phyloP scores from a whole-genome alignment of 2,329 filamentous ascomycete species.

The Aaosphaeria arxii region DNA sequence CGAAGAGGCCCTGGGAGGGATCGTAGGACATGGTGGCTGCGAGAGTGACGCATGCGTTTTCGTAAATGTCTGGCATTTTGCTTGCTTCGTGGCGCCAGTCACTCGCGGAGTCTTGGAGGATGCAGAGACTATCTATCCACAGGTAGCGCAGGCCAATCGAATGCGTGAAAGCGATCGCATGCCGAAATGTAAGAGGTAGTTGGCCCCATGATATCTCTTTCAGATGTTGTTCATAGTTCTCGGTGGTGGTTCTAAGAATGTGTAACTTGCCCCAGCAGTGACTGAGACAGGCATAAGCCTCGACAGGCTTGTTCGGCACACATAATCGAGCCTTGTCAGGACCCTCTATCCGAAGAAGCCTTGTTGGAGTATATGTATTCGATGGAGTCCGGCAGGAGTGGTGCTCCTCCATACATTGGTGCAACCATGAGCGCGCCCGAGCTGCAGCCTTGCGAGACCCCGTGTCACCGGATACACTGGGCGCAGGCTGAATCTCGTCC shows the following conservation, averaged over 20 bases:
- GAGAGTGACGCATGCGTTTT: not conserved
- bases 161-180: constrained; percentile 3
- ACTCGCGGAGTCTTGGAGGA: constrained; percentile 10
- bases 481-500: not conserved
- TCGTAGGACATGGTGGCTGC: constrained; percentile 1
- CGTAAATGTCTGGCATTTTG: not conserved
- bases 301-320: not conserved
- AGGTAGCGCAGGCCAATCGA: constrained; percentile 3
- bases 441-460: not conserved
- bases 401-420: not conserved
- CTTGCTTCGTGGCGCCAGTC: not conserved
- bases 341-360: not conserved
- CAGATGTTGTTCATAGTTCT: not conserved
- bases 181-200: constrained; percentile 7
- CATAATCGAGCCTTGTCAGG: not conserved
- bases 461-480: not conserved
- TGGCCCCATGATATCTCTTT: not conserved
- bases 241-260: not conserved
- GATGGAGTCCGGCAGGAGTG: not conserved
- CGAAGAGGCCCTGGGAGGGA: not conserved
- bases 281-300: constrained; percentile 1
- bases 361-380: not conserved
- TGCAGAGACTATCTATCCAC: constrained; percentile 10
- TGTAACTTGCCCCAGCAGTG: constrained; percentile 5
- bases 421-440: not conserved